Percentiles rank a stretch among this genome's conserved stretches.
Conservation (phyloP, 2,329 filamentous ascomycete genomes). For the Aspergillus quadrilineatus region DNA sequence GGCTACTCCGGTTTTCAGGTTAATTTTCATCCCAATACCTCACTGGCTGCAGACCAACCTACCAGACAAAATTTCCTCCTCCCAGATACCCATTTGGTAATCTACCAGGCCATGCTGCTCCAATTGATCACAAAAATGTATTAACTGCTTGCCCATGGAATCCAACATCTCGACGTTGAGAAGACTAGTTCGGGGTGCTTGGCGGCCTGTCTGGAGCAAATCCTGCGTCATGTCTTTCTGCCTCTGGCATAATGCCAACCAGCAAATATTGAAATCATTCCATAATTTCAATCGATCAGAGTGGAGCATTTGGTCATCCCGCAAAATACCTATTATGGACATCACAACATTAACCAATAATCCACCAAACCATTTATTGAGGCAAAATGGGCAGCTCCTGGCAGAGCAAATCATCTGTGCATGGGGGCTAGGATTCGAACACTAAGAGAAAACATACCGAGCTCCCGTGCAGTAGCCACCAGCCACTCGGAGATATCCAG, state of each 20-base stretch:
- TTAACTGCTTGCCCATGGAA: conserved; percentile 77
- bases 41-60: conserved; percentile 41
- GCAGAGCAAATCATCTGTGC: not conserved
- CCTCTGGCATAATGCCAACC: conserved; percentile 78
- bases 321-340: conserved; percentile 66
- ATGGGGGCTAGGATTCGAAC: conserved; percentile 17
- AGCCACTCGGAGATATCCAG: conserved; percentile 66
- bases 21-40: not conserved
- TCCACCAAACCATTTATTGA: not conserved
- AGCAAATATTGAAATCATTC: conserved; percentile 92
- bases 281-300: conserved; percentile 78
- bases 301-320: conserved; percentile 76
- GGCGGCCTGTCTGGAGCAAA: conserved; percentile 59
- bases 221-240: conserved; percentile 72
- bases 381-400: not conserved
- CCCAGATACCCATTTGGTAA: conserved; percentile 95
- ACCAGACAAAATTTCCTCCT: conserved; percentile 86
- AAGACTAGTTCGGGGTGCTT: conserved; percentile 59
- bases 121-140: conserved; percentile 78
- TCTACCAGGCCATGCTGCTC: conserved; percentile 93
- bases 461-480: conserved; percentile 61
- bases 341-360: not conserved
- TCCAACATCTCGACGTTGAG: conserved; percentile 69
- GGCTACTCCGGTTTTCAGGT: conserved; percentile 37
- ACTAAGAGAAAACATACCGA: conserved; percentile 55